Evolutionary conservation across 306 rosid species (phyloP), one percentile per base, ranked within the genome.

Genomic region (Quercus berberidifolia): DNA sequence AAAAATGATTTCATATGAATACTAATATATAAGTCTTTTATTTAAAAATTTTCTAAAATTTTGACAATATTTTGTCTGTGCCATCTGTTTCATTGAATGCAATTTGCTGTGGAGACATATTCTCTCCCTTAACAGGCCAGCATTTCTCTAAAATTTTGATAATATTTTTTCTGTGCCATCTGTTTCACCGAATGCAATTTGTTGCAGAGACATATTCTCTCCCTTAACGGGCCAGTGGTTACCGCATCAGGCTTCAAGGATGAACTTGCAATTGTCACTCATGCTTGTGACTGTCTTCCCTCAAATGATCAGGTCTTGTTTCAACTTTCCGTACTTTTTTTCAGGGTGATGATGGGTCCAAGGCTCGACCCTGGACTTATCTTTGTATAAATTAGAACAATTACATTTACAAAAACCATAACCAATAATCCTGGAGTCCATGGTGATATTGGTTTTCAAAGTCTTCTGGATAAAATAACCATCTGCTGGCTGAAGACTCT

Each of bases 211-310:
- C 85, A 91, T 81, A 81, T 95, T 72, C 74, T 95, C 71, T 91
- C 93, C 35, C 83, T 95, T 33, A 92, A 93, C 41, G 96, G 99
- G 84, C 94, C 97, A 71, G 97, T 90, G 69, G 96, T 95, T 83
- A 91, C 98, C 55, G 96, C 99, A 78, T 85, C 98, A 15, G 99
- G 99, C 81, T 91, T 91, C 86, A 86, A 86, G 83, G 92, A 91
- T 77, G 88, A 89, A 75, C 91, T 95, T 83, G 99, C 93, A 4
- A 78, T 95, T 88, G 98, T 95, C 74, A 88, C 92, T 79, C 94
- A 90, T 87, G 89, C 93, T 75, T 86, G 91, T 80, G 90, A 84
- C 69, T 87, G 88, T 80, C 90, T 86, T 76, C 87, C 97, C 72
- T 86, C 94, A 65, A 85, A 86, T 74, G 93, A 93, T 69, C 99